A percentile compares a stretch with the other conserved stretches of the same genome.
These are phyloP conservation scores for Alternaria triticimaculans DNA, from an alignment of 2,329 filamentous ascomycete species.

Conservation along the genomic window DNA sequence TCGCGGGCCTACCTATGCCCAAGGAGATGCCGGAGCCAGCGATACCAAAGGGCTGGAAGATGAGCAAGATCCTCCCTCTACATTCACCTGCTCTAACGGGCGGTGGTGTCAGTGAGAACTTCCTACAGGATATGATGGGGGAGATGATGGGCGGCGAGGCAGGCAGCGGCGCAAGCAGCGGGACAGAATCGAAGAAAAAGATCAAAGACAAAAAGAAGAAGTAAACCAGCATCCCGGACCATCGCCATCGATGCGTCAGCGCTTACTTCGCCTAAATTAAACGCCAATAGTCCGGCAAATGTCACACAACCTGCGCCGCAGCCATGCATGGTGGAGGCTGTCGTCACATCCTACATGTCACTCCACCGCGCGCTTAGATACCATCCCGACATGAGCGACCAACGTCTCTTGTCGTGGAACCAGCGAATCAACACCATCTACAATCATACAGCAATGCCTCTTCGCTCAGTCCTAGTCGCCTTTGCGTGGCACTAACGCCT, in stretches of 20 bases:
- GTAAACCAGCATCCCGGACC: slow-evolving; percentile 18
- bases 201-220: slow-evolving; percentile 50
- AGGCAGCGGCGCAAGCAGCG: slow-evolving; percentile 30
- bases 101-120: slow-evolving; percentile 91
- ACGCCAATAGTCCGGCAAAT: not conserved
- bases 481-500: not conserved
- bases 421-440: not conserved
- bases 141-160: slow-evolving; percentile 71
- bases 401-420: not conserved
- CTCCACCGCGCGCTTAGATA: slow-evolving; percentile 3
- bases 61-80: slow-evolving; percentile 81
- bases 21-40: slow-evolving; percentile 71
- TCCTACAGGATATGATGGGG: slow-evolving; percentile 96
- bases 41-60: slow-evolving; percentile 85
- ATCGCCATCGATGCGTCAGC: not conserved
- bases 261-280: not conserved
- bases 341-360: not conserved
- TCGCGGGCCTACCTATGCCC: slow-evolving; percentile 74
- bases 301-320: slow-evolving; percentile 1
- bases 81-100: slow-evolving; percentile 90
- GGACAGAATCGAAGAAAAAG: slow-evolving; percentile 40
- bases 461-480: not conserved
- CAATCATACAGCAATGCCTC: slow-evolving; percentile 1
- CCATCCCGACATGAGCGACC: not conserved
- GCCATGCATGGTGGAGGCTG: not conserved